These are phyloP conservation scores for Recurvomyces mirabilis DNA, from an alignment of 495 filamentous ascomycete genomes.

Conservation along the genomic window DNA sequence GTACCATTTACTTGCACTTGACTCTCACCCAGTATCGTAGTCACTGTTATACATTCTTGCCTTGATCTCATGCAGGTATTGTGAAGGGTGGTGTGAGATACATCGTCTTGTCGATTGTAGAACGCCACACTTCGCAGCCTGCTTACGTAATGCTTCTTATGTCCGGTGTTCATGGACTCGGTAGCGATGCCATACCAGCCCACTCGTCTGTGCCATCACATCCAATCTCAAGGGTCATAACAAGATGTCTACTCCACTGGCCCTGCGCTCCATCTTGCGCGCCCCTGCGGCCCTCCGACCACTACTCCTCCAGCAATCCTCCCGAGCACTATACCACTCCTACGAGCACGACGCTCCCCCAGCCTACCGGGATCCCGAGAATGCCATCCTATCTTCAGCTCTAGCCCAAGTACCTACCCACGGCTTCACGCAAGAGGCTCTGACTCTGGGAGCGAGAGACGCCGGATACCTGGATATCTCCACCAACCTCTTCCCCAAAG, in stretches of 20 bases:
- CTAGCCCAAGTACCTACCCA: slow-evolving; percentile 66
- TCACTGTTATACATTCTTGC: too few relatives aligned
- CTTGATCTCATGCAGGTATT: too few relatives aligned
- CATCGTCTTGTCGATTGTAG: too few relatives aligned
- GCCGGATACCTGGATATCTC: slow-evolving; percentile 78
- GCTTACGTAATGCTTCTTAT: too few relatives aligned
- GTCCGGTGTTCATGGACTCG: too few relatives aligned
- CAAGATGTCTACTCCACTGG: slow-evolving; percentile 6
- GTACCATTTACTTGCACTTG: too few relatives aligned
- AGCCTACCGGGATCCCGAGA: slow-evolving; percentile 61
- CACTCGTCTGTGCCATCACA: too few relatives aligned
- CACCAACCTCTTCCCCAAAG: slow-evolving; percentile 66
- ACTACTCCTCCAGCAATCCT: slow-evolving; percentile 12
- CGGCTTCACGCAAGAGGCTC: slow-evolving; percentile 64
- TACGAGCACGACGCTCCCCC: slow-evolving; percentile 47
- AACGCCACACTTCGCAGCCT: too few relatives aligned
- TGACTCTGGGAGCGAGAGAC: slow-evolving; percentile 69
- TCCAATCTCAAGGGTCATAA: background rate
- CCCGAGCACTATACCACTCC: slow-evolving; percentile 53
- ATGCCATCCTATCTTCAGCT: slow-evolving; percentile 66
- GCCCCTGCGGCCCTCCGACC: slow-evolving; percentile 11
- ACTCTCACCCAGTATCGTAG: too few relatives aligned
- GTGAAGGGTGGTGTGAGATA: too few relatives aligned
- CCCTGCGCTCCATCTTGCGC: slow-evolving; percentile 11
- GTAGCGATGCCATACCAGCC: too few relatives aligned